Conservation (phyloP, 2,329 filamentous ascomycete species). For the Septoria linicola region DNA sequence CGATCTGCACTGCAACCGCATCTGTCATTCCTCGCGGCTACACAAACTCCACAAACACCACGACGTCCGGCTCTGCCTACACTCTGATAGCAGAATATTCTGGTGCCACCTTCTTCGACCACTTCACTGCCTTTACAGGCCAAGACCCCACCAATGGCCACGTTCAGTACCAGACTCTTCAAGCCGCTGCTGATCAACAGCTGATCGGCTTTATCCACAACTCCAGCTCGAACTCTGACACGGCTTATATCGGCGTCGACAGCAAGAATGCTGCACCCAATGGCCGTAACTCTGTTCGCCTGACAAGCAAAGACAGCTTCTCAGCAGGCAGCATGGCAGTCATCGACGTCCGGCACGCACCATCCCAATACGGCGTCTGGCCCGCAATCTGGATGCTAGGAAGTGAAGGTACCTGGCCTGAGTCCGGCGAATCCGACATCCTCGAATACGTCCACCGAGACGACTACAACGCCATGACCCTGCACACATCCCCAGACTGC, state of each 20-base stretch:
- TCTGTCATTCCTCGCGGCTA: constrained; percentile 14
- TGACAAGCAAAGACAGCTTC: constrained; percentile 49
- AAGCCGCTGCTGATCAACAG: constrained; percentile 40
- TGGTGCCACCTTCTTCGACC: constrained; percentile 44
- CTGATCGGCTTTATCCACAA: constrained; percentile 45
- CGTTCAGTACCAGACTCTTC: constrained; percentile 27
- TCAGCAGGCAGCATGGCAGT: constrained; percentile 51
- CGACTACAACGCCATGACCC: constrained; percentile 46
- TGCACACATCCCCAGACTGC: constrained; percentile 50
- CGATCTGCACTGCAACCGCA: constrained; percentile 13
- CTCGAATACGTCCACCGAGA: constrained; percentile 50
- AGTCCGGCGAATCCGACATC: constrained; percentile 50
- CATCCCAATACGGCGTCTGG: constrained; percentile 53
- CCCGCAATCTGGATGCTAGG: constrained; percentile 49
- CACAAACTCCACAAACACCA: constrained; percentile 6
- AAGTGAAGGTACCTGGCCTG: constrained; percentile 39
- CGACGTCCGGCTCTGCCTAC: constrained; percentile 23
- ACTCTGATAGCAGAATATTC: constrained; percentile 34
- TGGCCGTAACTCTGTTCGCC: constrained; percentile 48
- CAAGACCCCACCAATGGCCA: constrained; percentile 47
- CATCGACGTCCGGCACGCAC: constrained; percentile 53
- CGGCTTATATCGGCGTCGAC: constrained; percentile 51
- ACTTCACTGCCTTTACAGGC: constrained; percentile 46
- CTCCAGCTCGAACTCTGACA: constrained; percentile 32
- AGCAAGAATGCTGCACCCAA: constrained; percentile 35